phyloP scores from a whole-genome alignment of 2,329 filamentous ascomycete genomes.

The Colletotrichum navitas region DNA sequence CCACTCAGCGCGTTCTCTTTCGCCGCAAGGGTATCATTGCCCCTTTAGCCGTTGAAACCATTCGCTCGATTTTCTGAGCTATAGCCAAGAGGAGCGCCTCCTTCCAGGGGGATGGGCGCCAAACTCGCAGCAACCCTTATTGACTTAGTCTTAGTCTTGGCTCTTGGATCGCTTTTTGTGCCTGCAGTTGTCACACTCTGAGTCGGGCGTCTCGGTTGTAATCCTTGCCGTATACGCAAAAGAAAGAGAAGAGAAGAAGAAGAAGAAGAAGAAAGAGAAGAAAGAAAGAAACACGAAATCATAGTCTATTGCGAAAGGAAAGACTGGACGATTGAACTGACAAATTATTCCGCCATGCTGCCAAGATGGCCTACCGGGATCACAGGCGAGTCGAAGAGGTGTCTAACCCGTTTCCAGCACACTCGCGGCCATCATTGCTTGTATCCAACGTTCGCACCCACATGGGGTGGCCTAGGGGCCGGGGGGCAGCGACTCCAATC shows the following conservation, averaged over 20 bases:
- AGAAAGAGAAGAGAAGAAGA: too few relatives aligned
- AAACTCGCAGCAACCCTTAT: constrained; percentile 28
- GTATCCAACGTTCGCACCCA: not conserved
- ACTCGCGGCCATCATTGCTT: constrained; percentile 16
- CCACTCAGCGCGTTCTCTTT: constrained; percentile 7
- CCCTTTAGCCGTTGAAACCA: constrained; percentile 28
- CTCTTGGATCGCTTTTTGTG: not conserved
- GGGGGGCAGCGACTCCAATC: not conserved
- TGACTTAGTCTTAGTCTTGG: constrained; percentile 25
- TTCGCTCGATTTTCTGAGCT: constrained; percentile 20
- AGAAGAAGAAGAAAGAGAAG: not conserved
- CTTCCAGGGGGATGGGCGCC: not conserved
- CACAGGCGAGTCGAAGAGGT: not conserved
- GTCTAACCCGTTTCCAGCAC: not conserved
- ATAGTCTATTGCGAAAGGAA: not conserved
- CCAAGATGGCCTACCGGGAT: not conserved
- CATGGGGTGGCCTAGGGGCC: not conserved
- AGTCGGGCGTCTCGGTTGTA: not conserved
- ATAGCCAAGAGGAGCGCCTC: not conserved
- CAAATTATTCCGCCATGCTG: not conserved
- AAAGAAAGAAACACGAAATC: not conserved
- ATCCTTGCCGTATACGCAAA: not conserved
- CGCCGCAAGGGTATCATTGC: constrained; percentile 12
- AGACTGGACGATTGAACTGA: constrained; percentile 14
- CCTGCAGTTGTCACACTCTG: constrained; percentile 1